A percentile compares a stretch with the other conserved stretches of the same genome.
Evolutionary conservation across 2,329 filamentous ascomycete genomes (phyloP).

Genomic region (Penicillium sp.): DNA sequence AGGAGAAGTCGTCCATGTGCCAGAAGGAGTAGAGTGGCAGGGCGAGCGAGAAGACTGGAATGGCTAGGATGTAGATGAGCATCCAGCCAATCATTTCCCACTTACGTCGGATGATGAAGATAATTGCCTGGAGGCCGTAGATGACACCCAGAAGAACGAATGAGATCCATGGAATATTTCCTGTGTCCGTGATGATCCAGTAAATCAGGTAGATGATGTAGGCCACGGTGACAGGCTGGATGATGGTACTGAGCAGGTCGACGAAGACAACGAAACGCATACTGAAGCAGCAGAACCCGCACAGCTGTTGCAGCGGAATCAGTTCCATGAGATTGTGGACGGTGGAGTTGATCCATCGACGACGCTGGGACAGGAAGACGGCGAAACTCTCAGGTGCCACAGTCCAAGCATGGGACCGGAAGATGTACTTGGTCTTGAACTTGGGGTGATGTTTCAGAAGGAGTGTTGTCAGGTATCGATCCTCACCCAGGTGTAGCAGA

Average conservation of each 20-base stretch:
- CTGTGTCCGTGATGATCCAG: constrained; percentile 60
- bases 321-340: constrained; percentile 97
- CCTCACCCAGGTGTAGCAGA: constrained; percentile 89
- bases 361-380: constrained; percentile 96
- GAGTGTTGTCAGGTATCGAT: constrained; percentile 93
- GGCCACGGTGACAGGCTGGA: constrained; percentile 85
- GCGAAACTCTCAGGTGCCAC: constrained; percentile 92
- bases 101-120: constrained; percentile 93
- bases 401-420: constrained; percentile 89
- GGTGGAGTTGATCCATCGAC: constrained; percentile 99
- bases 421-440: constrained; percentile 98
- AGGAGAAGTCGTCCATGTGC: constrained; percentile 99
- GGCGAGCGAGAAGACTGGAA: constrained; percentile 86
- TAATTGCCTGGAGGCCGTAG: constrained; percentile 93
- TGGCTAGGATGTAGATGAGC: constrained; percentile 88
- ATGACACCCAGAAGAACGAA: constrained; percentile 93
- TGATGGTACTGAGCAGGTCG: constrained; percentile 85
- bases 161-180: constrained; percentile 73
- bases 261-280: constrained; percentile 98
- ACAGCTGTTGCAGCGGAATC: constrained; percentile 88
- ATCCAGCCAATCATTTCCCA: constrained; percentile 99
- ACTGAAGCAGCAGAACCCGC: constrained; percentile 99
- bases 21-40: constrained; percentile 95
- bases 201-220: constrained; percentile 91
- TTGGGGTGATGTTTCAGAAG: constrained; percentile 87